Conservation (phyloP, 345 rosid genomes). For the Hypericum perforatum region DNA sequence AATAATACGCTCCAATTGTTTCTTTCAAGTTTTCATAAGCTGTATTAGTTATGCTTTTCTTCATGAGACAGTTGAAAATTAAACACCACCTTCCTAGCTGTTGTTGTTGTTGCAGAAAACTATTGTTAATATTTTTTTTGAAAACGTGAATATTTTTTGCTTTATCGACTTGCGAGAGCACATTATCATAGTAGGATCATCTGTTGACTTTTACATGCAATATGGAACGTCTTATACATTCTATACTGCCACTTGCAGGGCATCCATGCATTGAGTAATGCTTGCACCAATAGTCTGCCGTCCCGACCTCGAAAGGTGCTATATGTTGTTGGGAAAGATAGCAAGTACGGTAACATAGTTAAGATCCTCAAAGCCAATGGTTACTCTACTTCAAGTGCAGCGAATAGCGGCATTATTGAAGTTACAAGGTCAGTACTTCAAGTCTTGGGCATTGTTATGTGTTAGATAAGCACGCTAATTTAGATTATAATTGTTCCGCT, state of each 20-base stretch:
- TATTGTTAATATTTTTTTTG: no score
- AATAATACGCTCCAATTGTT: no score
- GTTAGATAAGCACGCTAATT: neutral
- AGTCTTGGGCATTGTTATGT: neutral
- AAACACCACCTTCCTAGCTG: no score
- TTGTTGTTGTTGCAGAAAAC: no score
- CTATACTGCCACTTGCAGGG: constrained; percentile 13
- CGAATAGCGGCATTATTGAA: constrained; percentile 13
- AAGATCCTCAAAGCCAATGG: constrained; percentile 35
- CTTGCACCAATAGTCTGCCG: neutral
- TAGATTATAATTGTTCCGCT: neutral
- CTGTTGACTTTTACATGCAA: neutral
- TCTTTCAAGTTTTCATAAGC: no score
- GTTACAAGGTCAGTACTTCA: constrained; percentile 22
- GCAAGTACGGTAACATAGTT: constrained; percentile 21
- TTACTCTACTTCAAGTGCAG: constrained; percentile 20
- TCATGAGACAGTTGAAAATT: no score
- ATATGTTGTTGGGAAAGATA: constrained; percentile 29
- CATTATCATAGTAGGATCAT: no score
- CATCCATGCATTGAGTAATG: constrained; percentile 21
- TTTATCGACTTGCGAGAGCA: no score
- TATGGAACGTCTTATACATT: neutral
- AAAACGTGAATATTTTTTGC: no score
- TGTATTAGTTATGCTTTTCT: no score
- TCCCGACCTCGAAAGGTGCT: constrained; percentile 24